Evolutionary conservation across 805 yeast species (phyloP).

Genomic region (Sungouiella blattae): DNA sequence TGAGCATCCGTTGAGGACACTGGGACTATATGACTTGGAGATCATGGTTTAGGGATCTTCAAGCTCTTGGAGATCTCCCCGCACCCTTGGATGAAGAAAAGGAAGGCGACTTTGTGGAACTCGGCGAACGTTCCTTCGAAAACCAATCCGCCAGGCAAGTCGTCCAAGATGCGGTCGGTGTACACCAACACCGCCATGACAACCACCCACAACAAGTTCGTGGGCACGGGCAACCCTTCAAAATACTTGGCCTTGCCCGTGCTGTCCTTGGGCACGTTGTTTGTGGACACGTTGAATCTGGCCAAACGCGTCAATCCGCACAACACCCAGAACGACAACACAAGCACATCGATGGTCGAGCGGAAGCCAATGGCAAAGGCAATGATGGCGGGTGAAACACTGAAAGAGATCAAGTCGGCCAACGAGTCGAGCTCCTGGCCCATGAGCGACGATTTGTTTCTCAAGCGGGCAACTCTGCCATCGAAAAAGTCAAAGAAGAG

Average conservation of each 20-base stretch:
- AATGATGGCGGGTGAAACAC: conserved; percentile 91
- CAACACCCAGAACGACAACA: conserved; percentile 79
- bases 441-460: conserved; percentile 87
- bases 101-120: conserved; percentile 65
- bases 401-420: conserved; percentile 92
- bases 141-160: conserved; percentile 64
- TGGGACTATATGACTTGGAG: no score
- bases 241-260: conserved; percentile 86
- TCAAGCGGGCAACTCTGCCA: conserved; percentile 93
- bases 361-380: conserved; percentile 91
- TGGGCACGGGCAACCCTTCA: conserved; percentile 96
- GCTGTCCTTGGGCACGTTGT: conserved; percentile 85
- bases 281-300: conserved; percentile 90
- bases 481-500: conserved; percentile 94
- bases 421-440: conserved; percentile 97
- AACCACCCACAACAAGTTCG: conserved; percentile 70
- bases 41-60: conserved; percentile 85
- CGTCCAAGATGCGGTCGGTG: conserved; percentile 43
- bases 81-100: conserved; percentile 79
- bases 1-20: no score
- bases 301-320: conserved; percentile 95
- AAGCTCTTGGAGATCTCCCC: conserved; percentile 88
- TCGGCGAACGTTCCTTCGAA: conserved; percentile 59
- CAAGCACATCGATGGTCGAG: conserved; percentile 72
- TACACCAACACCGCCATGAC: conserved; percentile 68